These are phyloP conservation scores for Helenozyma rhizophorensis DNA, from an alignment of 805 yeast genomes.

Conservation along the genomic window DNA sequence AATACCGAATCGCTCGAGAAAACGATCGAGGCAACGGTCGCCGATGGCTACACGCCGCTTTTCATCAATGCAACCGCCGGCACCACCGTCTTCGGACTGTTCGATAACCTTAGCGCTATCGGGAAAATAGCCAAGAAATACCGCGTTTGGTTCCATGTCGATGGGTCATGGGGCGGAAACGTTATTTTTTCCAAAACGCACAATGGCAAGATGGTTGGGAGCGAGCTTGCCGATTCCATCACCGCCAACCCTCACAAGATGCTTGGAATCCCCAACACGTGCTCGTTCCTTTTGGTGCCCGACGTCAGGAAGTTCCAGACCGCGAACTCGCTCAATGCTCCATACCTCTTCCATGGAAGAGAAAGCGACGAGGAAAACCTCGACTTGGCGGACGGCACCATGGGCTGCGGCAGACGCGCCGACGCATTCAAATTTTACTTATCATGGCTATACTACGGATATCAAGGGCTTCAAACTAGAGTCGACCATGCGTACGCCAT, in stretches of 20 bases:
- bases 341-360: slow-evolving; percentile 68
- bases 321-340: slow-evolving; percentile 75
- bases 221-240: slow-evolving; percentile 65
- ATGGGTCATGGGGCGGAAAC: slow-evolving; percentile 92
- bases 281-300: slow-evolving; percentile 71
- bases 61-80: slow-evolving; percentile 85
- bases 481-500: slow-evolving; percentile 70
- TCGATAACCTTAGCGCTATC: slow-evolving; percentile 61
- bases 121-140: slow-evolving; percentile 48
- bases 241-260: slow-evolving; percentile 84
- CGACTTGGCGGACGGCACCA: slow-evolving; percentile 84
- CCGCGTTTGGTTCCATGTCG: slow-evolving; percentile 75
- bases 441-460: slow-evolving; percentile 80
- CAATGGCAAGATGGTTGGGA: slow-evolving; percentile 48
- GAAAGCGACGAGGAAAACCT: slow-evolving; percentile 51
- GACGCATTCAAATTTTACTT: slow-evolving; percentile 76
- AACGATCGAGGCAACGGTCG: slow-evolving; percentile 39
- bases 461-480: slow-evolving; percentile 56
- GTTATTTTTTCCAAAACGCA: slow-evolving; percentile 58
- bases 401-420: slow-evolving; percentile 89
- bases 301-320: slow-evolving; percentile 60
- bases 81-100: slow-evolving; percentile 83
- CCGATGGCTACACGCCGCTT: slow-evolving; percentile 64
- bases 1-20: slow-evolving; percentile 42
- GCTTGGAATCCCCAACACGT: slow-evolving; percentile 81